These are phyloP conservation scores for Russula vinacea DNA, from an alignment of 768 basidiomycete species.

Conservation along the genomic window DNA sequence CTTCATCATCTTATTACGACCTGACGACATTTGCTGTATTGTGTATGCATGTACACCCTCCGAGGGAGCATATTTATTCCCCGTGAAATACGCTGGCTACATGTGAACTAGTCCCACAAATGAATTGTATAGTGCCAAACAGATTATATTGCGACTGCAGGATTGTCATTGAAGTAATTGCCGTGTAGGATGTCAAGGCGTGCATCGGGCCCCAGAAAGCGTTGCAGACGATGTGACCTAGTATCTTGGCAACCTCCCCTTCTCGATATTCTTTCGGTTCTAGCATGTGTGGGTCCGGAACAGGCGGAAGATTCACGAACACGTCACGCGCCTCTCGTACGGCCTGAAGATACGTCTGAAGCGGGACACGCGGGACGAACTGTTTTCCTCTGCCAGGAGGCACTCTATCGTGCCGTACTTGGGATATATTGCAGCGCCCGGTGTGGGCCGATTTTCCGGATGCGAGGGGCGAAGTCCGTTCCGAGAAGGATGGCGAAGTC, in stretches of 20 bases:
- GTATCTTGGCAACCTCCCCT: slow-evolving; percentile 42
- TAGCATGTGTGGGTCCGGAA: slow-evolving; percentile 45
- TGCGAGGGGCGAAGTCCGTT: slow-evolving; percentile 86
- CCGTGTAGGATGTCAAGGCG: slow-evolving; percentile 50
- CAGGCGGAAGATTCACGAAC: slow-evolving; percentile 63
- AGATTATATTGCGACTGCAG: slow-evolving; percentile 32
- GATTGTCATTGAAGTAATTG: slow-evolving; percentile 67
- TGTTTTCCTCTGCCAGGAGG: slow-evolving; percentile 52
- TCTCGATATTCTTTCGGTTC: slow-evolving; percentile 42
- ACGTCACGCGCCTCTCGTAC: slow-evolving; percentile 59
- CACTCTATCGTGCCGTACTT: slow-evolving; percentile 70
- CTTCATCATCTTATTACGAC: slow-evolving; percentile 20
- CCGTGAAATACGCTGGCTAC: slow-evolving; percentile 1
- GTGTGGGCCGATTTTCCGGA: slow-evolving; percentile 75
- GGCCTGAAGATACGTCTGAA: slow-evolving; percentile 58
- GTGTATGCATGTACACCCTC: neutral
- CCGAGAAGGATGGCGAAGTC: slow-evolving; percentile 88
- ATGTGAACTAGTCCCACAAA: neutral
- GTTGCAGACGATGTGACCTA: slow-evolving; percentile 53
- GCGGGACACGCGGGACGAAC: slow-evolving; percentile 49
- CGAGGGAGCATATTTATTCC: slow-evolving; percentile 3
- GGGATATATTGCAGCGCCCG: slow-evolving; percentile 74
- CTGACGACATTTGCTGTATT: slow-evolving; percentile 10
- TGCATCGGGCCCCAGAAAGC: slow-evolving; percentile 42
- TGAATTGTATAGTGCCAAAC: neutral